These are phyloP conservation scores for Dioscorea cayenensis DNA, from an alignment of 116 monocot species.

Conservation along the genomic window DNA sequence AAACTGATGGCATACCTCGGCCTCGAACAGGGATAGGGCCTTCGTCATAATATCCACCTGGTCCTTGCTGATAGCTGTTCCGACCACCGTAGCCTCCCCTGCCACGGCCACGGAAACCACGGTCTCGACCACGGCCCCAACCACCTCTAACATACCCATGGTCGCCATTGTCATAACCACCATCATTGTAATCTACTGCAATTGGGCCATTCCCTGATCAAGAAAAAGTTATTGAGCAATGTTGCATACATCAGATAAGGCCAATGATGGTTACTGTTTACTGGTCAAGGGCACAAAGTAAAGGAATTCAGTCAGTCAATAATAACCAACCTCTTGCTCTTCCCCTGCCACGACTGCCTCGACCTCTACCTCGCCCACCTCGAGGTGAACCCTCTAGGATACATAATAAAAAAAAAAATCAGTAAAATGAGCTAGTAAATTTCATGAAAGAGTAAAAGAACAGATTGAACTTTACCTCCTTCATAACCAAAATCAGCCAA, in stretches of 20 bases:
- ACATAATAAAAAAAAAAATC: background rate
- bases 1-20: slow-evolving; percentile 22
- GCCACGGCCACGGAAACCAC: slow-evolving; percentile 23
- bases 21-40: slow-evolving; percentile 17
- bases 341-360: slow-evolving; percentile 55
- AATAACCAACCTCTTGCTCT: slow-evolving; percentile 37
- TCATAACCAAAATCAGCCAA: slow-evolving; percentile 47
- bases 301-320: background rate
- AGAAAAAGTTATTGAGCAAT: background rate
- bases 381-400: slow-evolving; percentile 38
- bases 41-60: slow-evolving; percentile 31
- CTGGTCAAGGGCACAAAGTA: background rate
- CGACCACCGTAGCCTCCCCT: slow-evolving; percentile 32
- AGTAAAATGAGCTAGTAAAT: background rate
- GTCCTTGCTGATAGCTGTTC: slow-evolving; percentile 28
- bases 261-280: background rate
- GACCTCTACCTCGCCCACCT: slow-evolving; percentile 57
- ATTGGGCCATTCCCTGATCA: slow-evolving; percentile 23
- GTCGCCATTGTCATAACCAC: slow-evolving; percentile 30
- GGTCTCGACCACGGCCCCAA: slow-evolving; percentile 18
- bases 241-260: too few relatives aligned
- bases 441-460: background rate
- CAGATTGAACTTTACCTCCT: slow-evolving; percentile 38
- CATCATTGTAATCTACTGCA: slow-evolving; percentile 37
- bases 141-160: slow-evolving; percentile 29